Base-by-base conservation (phyloP, 1,139 yeast species). In the Yamadazyma taylorii region DNA sequence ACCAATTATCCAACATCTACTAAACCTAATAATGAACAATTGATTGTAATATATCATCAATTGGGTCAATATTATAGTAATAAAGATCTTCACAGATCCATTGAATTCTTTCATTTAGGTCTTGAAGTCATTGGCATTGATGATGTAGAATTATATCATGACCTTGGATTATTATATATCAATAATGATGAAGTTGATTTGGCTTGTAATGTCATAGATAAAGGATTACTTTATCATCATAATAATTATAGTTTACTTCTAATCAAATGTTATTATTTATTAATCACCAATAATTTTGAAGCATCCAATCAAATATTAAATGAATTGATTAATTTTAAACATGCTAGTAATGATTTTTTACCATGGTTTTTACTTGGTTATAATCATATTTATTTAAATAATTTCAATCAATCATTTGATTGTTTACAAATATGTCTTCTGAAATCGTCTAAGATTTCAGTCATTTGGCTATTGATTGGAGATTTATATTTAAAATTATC, bases 391-490 rank as follows among this genome's bases (percentile, higher is more conserved):
- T 47, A 69, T 29, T 51, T 69, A 22, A 73, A 69, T 39, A 61
- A 68, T 33, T 79, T 79, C 23, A 56, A 78, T 27, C 63, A 67
- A 35, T 79, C 84, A 2, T 81, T 78, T 51, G 79, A 78, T 41
- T 70, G 75, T 14, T 75, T 75, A 45, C 85, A 80, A 52, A 64
- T 70, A 28, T 81, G 85, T 2, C 58, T 81, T 37, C 66, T 75
- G 42, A 63, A 78, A 33, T 79, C 81, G 0, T 73, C 80, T 14
- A 63, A 66, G 24, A 69, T 75, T 11, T 79, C 85, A 13, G 62
- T 78, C 36, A 75, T 83, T 7, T 81, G 87, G 88, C 57, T 81
- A 28, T 79, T 83, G 0, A 79, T 81, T 17, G 88, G 86, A 1
- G 70, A 76, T 19, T 60, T 81, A 35, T 81, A 81, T 51, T 57